Conservation (phyloP, 140 eudicot genomes). For the Senecio squalidus region DNA sequence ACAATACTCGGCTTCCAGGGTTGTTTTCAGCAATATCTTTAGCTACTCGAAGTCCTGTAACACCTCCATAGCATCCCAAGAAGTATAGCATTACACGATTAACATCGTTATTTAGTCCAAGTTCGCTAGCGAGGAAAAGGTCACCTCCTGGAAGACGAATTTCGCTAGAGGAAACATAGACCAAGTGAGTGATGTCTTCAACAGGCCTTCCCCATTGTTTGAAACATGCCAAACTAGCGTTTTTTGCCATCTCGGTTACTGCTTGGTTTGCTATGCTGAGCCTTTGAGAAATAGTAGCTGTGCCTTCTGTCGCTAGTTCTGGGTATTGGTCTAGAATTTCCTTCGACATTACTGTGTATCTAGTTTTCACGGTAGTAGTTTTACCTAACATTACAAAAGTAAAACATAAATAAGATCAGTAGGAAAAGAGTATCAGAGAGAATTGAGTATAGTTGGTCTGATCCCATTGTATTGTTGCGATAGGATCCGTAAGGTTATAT, state of each 20-base stretch:
- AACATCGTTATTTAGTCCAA: slow-evolving; percentile 64
- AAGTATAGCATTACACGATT: slow-evolving; percentile 94
- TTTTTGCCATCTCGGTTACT: slow-evolving; percentile 79
- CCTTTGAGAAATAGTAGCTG: slow-evolving; percentile 73
- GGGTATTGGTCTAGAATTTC: slow-evolving; percentile 79
- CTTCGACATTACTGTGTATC: slow-evolving; percentile 89
- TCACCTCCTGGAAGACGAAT: slow-evolving; percentile 92
- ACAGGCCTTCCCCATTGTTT: slow-evolving; percentile 70
- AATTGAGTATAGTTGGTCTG: neutral
- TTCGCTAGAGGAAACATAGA: slow-evolving; percentile 87
- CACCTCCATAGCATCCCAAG: slow-evolving; percentile 95
- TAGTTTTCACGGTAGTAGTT: slow-evolving; percentile 89
- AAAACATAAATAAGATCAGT: neutral
- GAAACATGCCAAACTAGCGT: slow-evolving; percentile 66
- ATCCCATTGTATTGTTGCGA: too few relatives aligned
- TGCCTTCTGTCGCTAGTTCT: slow-evolving; percentile 89
- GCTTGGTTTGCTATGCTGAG: slow-evolving; percentile 81
- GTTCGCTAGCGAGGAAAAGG: slow-evolving; percentile 65
- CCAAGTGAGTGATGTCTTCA: slow-evolving; percentile 71
- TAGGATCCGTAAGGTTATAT: too few relatives aligned
- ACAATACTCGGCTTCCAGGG: slow-evolving; percentile 78
- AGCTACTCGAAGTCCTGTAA: slow-evolving; percentile 80
- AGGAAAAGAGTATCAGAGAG: neutral
- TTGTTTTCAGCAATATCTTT: slow-evolving; percentile 93
- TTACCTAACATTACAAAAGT: slow-evolving; percentile 45